Conservation (phyloP, 768 basidiomycete species). For the Lepiota venenata region DNA sequence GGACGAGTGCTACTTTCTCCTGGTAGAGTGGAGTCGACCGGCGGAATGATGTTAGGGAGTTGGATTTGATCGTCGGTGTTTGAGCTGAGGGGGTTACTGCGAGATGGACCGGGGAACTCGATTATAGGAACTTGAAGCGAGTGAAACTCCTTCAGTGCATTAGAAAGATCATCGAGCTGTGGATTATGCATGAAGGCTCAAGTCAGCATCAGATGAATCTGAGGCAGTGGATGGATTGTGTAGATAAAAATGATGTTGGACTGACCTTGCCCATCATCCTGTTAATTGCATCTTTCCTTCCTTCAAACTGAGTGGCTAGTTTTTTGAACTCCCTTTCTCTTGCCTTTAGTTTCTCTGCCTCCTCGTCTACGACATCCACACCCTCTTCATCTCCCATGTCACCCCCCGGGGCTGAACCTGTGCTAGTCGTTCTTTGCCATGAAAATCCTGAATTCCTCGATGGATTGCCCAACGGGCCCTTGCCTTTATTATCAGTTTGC, state of each 20-base stretch:
- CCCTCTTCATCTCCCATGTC: conserved; percentile 45
- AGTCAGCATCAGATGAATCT: conserved; percentile 3
- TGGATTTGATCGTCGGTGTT: neutral
- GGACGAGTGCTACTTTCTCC: conserved; percentile 7
- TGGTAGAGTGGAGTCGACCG: conserved; percentile 7
- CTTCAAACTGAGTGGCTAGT: conserved; percentile 65
- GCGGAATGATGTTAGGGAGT: conserved; percentile 1
- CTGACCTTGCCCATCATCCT: conserved; percentile 72
- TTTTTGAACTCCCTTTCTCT: conserved; percentile 68
- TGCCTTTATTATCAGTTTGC: conserved; percentile 23
- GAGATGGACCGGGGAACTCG: conserved; percentile 32
- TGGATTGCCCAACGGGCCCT: conserved; percentile 10
- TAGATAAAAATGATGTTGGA: neutral
- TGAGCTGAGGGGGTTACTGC: conserved; percentile 13
- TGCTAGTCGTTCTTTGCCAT: conserved; percentile 18
- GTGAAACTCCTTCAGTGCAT: conserved; percentile 47
- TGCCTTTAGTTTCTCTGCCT: conserved; percentile 49
- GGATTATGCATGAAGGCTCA: conserved; percentile 7
- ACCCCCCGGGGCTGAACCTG: conserved; percentile 22
- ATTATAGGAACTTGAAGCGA: conserved; percentile 42
- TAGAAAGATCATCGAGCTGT: conserved; percentile 58
- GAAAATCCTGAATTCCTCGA: conserved; percentile 4
- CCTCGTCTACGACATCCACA: conserved; percentile 50
- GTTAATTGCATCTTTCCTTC: conserved; percentile 64
- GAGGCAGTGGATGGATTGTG: neutral